These are phyloP conservation scores for Helenozyma baotianmanensis DNA, from an alignment of 805 yeast species.

Conservation along the genomic window DNA sequence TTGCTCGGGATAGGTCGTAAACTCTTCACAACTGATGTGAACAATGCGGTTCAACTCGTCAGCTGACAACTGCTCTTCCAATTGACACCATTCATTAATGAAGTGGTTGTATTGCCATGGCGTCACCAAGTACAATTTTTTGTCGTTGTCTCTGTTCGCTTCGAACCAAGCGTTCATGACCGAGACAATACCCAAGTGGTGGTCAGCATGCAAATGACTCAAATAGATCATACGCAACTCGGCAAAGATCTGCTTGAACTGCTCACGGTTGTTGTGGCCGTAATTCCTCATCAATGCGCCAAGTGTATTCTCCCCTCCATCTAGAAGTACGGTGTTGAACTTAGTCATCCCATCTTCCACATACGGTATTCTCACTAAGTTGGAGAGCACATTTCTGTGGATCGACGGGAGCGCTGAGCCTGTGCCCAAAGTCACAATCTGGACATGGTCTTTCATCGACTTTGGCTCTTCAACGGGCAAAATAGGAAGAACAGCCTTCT, in stretches of 20 bases:
- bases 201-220: constrained; percentile 96
- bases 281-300: constrained; percentile 66
- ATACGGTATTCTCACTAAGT: constrained; percentile 67
- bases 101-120: constrained; percentile 76
- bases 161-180: constrained; percentile 66
- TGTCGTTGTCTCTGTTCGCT: constrained; percentile 25
- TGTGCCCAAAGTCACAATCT: constrained; percentile 79
- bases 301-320: constrained; percentile 93
- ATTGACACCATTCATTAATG: constrained; percentile 59
- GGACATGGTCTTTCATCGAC: constrained; percentile 49
- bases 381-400: constrained; percentile 80
- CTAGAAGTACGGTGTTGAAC: constrained; percentile 57
- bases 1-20: constrained; percentile 29
- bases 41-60: constrained; percentile 39
- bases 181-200: constrained; percentile 79
- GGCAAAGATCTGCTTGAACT: constrained; percentile 38
- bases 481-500: constrained; percentile 18
- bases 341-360: constrained; percentile 15
- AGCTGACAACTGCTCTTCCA: constrained; percentile 33
- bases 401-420: constrained; percentile 89
- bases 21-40: constrained; percentile 59
- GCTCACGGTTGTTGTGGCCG: constrained; percentile 40
- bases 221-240: constrained; percentile 67
- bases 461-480: constrained; percentile 5
- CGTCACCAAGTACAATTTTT: constrained; percentile 52